Base-by-base conservation (phyloP, 2,329 filamentous ascomycete genomes). In the Nigrospora sphaerica region DNA sequence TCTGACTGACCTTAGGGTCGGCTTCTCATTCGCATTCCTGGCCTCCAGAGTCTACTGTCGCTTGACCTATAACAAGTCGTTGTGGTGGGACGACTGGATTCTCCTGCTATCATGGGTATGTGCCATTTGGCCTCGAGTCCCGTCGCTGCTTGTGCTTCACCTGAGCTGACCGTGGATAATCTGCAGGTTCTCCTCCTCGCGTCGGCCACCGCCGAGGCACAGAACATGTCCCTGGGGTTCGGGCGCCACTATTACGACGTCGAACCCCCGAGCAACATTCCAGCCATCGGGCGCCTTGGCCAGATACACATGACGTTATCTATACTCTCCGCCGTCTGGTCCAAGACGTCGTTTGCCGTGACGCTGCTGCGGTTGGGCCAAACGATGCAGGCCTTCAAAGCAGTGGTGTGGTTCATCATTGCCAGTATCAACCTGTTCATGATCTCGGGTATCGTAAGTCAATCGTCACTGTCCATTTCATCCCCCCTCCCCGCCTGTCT, bases 291-390 rank as follows among this genome's bases (percentile, higher is more conserved):
- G 35, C 18, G 40, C 12, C 18, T 48, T 2, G 41, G 39, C 12
- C 45, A 43, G 12, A 23, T 49, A 14, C 37, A 32, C 17, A 40
- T 44, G 17, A 42, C 52, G 32, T 51, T 57, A 32, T 58, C 56
- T 4, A 50, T 62, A 12, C 50, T 57, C 3, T 59, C 55, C 3
- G 56, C 57, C 35, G 54, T 56, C 12, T 56, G 52, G 50, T 57
- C 54, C 46, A 66, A 66, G 48, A 58, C 59, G 0, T 61, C 60
- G 4, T 62, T 64, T 31, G 60, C 57, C 12, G 45, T 58, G 14
- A 63, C 59, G 6, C 48, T 63, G 35, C 54, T 62, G 1, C 58
- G 58, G 3, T 49, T 63, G 11, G 51, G 52, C 2, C 39, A 56
- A 3, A 57, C 53, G 7, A 32, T 44, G 38, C 42, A 36, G 23